Evolutionary conservation across 2,329 filamentous ascomycete genomes (phyloP).

Genomic region (Arachnomyces sp.): DNA sequence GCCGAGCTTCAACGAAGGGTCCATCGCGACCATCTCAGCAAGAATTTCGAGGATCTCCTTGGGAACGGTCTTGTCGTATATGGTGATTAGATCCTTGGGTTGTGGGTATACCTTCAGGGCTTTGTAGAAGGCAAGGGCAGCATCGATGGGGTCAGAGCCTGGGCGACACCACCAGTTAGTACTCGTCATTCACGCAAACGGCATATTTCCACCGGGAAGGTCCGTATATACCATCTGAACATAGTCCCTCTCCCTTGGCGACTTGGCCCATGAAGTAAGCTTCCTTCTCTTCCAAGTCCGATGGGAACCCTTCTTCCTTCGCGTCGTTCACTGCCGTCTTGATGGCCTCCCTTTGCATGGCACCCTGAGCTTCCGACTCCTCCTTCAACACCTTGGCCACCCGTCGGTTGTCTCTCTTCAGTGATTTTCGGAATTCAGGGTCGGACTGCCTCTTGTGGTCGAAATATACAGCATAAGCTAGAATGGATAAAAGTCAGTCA

Average conservation of each 20-base stretch:
- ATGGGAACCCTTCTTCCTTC: conserved; percentile 84
- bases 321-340: conserved; percentile 68
- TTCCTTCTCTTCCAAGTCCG: conserved; percentile 86
- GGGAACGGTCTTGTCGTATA: conserved; percentile 97
- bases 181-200: conserved; percentile 9
- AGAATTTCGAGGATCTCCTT: conserved; percentile 96
- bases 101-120: conserved; percentile 97
- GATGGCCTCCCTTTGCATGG: conserved; percentile 55
- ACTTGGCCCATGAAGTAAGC: conserved; percentile 96
- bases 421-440: conserved; percentile 52
- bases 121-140: conserved; percentile 94
- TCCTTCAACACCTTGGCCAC: conserved; percentile 41
- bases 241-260: conserved; percentile 74
- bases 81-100: conserved; percentile 82
- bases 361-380: conserved; percentile 39
- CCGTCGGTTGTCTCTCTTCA: conserved; percentile 43
- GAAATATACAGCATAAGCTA: conserved; percentile 59
- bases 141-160: conserved; percentile 54
- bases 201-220: conserved; percentile 6
- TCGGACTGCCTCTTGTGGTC: conserved; percentile 58
- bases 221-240: conserved; percentile 61
- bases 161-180: conserved; percentile 9
- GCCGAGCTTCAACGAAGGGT: conserved; percentile 61
- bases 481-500: conserved; percentile 4
- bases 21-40: conserved; percentile 95